A percentile compares a stretch with the other conserved stretches of the same genome.
These are phyloP conservation scores for Thuja plicata DNA, from an alignment of 83 land plant species.

Conservation along the genomic window DNA sequence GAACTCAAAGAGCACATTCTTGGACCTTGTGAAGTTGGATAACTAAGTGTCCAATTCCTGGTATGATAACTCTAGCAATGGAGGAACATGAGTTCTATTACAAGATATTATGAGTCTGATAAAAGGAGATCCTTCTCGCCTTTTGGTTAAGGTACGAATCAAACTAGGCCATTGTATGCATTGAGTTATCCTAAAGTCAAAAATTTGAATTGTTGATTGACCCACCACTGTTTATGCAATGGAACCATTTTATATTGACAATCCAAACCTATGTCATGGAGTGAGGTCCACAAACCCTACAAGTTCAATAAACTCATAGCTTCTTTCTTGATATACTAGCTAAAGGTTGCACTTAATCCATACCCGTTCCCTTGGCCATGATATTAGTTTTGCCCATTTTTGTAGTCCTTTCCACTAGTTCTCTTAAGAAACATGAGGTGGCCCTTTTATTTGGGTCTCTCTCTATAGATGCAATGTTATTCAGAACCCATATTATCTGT, in stretches of 20 bases:
- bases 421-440: constrained; percentile 42
- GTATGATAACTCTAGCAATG: constrained; percentile 59
- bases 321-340: constrained; percentile 17
- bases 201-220: constrained; percentile 54
- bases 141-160: constrained; percentile 63
- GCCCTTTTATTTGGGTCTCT: constrained; percentile 66
- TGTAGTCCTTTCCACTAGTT: constrained; percentile 37
- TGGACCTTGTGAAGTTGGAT: constrained; percentile 62
- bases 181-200: constrained; percentile 69
- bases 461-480: constrained; percentile 45
- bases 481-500: constrained; percentile 70
- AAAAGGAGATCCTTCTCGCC: constrained; percentile 61
- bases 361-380: not conserved
- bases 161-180: constrained; percentile 95
- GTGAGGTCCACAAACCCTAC: constrained; percentile 78
- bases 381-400: constrained; percentile 16
- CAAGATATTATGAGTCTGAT: constrained; percentile 56
- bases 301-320: constrained; percentile 54
- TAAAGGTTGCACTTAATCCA: not conserved
- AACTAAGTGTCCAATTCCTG: constrained; percentile 58
- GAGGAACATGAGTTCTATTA: constrained; percentile 42
- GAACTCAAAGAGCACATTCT: constrained; percentile 61
- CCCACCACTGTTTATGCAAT: constrained; percentile 63
- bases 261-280: constrained; percentile 95
- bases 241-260: constrained; percentile 82